Conservation (phyloP, 768 basidiomycete genomes). For the Naematelia aurantialba region DNA sequence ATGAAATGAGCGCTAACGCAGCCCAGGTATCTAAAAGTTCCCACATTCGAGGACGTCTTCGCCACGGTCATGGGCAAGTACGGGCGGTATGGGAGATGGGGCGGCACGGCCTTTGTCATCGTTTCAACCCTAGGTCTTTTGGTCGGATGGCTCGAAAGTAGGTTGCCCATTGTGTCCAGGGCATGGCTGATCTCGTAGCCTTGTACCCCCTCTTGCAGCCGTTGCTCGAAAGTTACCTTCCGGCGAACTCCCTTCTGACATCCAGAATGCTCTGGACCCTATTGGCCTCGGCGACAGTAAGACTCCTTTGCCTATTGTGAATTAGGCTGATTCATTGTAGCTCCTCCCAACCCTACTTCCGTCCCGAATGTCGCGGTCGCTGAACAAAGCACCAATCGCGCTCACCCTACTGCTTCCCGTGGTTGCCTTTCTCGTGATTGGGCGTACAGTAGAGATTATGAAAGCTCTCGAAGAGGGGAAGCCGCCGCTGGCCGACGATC, state of each 20-base stretch:
- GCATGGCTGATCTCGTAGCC: constrained; percentile 23
- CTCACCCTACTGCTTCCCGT: constrained; percentile 41
- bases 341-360: constrained; percentile 40
- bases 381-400: constrained; percentile 24
- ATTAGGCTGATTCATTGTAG: constrained; percentile 10
- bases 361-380: constrained; percentile 28
- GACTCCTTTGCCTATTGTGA: constrained; percentile 1
- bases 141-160: constrained; percentile 44
- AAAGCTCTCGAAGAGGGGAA: constrained; percentile 24
- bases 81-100: constrained; percentile 35
- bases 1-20: not conserved
- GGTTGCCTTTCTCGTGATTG: constrained; percentile 46
- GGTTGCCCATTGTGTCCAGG: constrained; percentile 9
- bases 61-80: constrained; percentile 31
- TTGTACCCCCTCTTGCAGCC: constrained; percentile 40
- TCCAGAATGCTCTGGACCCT: constrained; percentile 42
- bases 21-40: constrained; percentile 47
- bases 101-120: constrained; percentile 32
- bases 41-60: constrained; percentile 45
- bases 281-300: constrained; percentile 28
- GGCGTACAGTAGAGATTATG: constrained; percentile 46
- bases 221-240: constrained; percentile 29
- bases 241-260: constrained; percentile 20
- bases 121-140: constrained; percentile 32
- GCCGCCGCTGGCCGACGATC: no score